Percentiles rank a stretch among this genome's conserved stretches.
Conservation (phyloP, 2,329 filamentous ascomycete genomes). For the Cercospora zeina region DNA sequence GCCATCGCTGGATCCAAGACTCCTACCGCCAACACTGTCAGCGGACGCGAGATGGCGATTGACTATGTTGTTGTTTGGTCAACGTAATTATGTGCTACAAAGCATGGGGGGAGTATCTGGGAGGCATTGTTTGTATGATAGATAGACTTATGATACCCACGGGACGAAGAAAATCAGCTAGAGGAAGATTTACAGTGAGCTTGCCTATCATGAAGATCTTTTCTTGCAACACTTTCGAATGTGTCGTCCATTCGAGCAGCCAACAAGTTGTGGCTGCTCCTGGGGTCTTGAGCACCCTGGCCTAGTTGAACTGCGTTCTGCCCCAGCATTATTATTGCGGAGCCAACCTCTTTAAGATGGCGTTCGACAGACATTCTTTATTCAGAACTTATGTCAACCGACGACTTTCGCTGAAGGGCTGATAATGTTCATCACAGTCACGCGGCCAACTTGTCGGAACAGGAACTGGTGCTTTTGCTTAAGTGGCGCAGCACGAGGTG, state of each 20-base stretch:
- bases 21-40: constrained; percentile 28
- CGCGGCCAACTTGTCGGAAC: not conserved
- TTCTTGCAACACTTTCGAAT: not conserved
- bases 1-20: constrained; percentile 33
- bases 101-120: not conserved
- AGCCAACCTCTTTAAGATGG: too few relatives aligned
- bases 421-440: not conserved
- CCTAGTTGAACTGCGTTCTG: too few relatives aligned
- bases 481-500: not conserved
- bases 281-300: too few relatives aligned
- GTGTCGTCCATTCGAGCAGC: not conserved
- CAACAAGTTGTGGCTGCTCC: too few relatives aligned
- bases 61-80: constrained; percentile 34
- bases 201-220: not conserved
- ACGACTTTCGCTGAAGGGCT: too few relatives aligned
- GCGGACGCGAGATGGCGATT: constrained; percentile 27
- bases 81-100: constrained; percentile 8
- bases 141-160: constrained; percentile 10
- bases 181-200: not conserved
- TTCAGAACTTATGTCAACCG: too few relatives aligned
- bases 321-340: too few relatives aligned
- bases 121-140: not conserved
- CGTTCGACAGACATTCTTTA: too few relatives aligned
- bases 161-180: not conserved
- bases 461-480: not conserved